phyloP scores from a whole-genome alignment of 768 basidiomycete genomes.

The Hericium erinaceus region DNA sequence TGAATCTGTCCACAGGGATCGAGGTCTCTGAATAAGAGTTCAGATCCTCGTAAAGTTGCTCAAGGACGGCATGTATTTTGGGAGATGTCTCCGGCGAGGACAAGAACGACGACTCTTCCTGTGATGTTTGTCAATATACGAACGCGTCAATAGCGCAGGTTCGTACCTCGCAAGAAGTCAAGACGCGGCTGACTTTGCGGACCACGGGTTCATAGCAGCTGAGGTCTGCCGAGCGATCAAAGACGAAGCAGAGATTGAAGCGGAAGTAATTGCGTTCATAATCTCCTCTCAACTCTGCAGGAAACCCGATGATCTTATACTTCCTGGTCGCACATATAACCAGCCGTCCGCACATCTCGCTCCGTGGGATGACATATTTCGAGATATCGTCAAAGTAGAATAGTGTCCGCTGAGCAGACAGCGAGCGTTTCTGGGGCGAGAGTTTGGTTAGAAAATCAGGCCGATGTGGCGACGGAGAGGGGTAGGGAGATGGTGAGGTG shows the following conservation, averaged over 20 bases:
- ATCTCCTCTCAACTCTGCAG: slow-evolving; percentile 61
- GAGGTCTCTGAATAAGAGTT: slow-evolving; percentile 97
- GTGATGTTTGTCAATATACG: neutral
- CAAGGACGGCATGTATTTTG: slow-evolving; percentile 74
- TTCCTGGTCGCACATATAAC: slow-evolving; percentile 77
- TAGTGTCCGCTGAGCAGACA: slow-evolving; percentile 44
- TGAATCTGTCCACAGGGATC: slow-evolving; percentile 84
- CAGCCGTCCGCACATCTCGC: slow-evolving; percentile 77
- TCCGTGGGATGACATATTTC: slow-evolving; percentile 88
- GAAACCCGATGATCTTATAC: slow-evolving; percentile 88
- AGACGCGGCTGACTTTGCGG: slow-evolving; percentile 85
- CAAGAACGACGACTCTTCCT: slow-evolving; percentile 88
- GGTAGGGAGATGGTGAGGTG: slow-evolving; percentile 23
- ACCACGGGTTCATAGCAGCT: slow-evolving; percentile 96
- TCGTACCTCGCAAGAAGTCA: slow-evolving; percentile 82
- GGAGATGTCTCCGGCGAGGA: slow-evolving; percentile 62
- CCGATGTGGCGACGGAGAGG: slow-evolving; percentile 37
- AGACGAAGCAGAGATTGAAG: slow-evolving; percentile 95
- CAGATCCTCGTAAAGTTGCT: slow-evolving; percentile 94
- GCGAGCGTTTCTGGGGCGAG: slow-evolving; percentile 25
- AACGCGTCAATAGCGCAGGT: neutral
- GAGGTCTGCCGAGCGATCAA: slow-evolving; percentile 82
- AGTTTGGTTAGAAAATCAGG: slow-evolving; percentile 32
- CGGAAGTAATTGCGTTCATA: slow-evolving; percentile 86
- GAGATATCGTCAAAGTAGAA: slow-evolving; percentile 90